Evolutionary conservation across 805 yeast genomes (phyloP).

Genomic region (Candida montana): DNA sequence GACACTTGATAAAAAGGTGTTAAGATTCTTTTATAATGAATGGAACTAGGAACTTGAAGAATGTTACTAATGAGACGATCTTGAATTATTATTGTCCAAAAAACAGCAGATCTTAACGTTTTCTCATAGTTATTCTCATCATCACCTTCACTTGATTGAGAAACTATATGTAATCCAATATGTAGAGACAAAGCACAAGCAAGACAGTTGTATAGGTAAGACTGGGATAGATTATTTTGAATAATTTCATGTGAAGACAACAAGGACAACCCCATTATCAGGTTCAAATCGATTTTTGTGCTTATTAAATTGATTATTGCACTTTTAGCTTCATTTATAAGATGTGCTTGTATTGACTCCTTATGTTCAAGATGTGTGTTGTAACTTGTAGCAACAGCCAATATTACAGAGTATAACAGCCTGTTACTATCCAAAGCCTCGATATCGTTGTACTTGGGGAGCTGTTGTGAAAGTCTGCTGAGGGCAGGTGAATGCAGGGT

Average conservation of each 20-base stretch:
- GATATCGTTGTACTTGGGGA: constrained; percentile 23
- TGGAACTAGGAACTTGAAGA: constrained; percentile 27
- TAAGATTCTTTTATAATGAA: constrained; percentile 30
- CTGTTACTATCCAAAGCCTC: constrained; percentile 5
- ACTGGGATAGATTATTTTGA: constrained; percentile 26
- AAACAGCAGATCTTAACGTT: constrained; percentile 11
- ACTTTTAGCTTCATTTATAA: constrained; percentile 25
- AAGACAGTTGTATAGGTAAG: constrained; percentile 27
- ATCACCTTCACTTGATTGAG: neutral
- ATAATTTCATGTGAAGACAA: constrained; percentile 29
- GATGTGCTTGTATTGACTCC: constrained; percentile 10
- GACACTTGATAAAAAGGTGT: constrained; percentile 26
- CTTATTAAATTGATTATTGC: constrained; percentile 18
- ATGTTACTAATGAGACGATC: constrained; percentile 26
- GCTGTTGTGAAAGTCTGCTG: constrained; percentile 9
- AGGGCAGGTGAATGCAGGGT: constrained; percentile 17
- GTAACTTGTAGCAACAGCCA: constrained; percentile 24
- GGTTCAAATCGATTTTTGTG: constrained; percentile 18
- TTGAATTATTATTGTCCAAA: constrained; percentile 29
- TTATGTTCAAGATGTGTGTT: constrained; percentile 15
- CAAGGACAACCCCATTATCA: constrained; percentile 23
- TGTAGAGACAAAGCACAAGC: constrained; percentile 31
- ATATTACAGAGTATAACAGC: constrained; percentile 9
- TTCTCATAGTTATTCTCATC: neutral
- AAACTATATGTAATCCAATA: constrained; percentile 22